phyloP scores from a whole-genome alignment of 805 yeast species.

The Zygosaccharomyces rouxii region DNA sequence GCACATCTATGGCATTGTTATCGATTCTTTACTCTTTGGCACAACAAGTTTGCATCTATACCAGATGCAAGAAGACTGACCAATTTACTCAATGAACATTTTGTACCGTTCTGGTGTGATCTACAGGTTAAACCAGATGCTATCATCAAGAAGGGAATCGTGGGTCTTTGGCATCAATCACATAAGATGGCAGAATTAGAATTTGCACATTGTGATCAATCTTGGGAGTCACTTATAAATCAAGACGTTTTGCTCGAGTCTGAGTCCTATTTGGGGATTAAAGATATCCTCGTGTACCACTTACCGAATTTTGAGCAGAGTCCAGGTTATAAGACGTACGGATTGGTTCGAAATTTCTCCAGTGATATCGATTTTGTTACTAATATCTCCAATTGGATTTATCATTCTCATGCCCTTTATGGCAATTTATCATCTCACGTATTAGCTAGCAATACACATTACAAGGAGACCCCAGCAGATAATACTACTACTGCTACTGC shows the following conservation, averaged over 20 bases:
- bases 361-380: constrained; percentile 22
- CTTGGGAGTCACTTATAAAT: constrained; percentile 31
- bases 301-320: constrained; percentile 17
- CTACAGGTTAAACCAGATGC: constrained; percentile 24
- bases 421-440: constrained; percentile 29
- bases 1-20: constrained; percentile 29
- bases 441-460: constrained; percentile 29
- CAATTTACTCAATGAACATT: constrained; percentile 29
- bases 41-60: constrained; percentile 25
- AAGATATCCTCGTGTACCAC: constrained; percentile 32
- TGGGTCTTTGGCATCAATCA: constrained; percentile 21
- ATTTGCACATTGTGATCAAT: constrained; percentile 7
- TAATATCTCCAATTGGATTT: constrained; percentile 33
- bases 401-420: constrained; percentile 28
- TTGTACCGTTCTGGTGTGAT: constrained; percentile 33
- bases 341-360: constrained; percentile 29
- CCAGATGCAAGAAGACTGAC: constrained; percentile 27
- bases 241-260: constrained; percentile 27
- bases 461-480: constrained; percentile 20
- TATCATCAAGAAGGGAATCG: constrained; percentile 23
- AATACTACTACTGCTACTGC: background rate
- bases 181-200: constrained; percentile 27
- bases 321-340: constrained; percentile 24
- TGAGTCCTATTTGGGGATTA: constrained; percentile 28
- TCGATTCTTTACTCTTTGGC: constrained; percentile 24